These are phyloP conservation scores for Lecanicillium sp. DNA, from an alignment of 2,329 filamentous ascomycete species.

Conservation along the genomic window DNA sequence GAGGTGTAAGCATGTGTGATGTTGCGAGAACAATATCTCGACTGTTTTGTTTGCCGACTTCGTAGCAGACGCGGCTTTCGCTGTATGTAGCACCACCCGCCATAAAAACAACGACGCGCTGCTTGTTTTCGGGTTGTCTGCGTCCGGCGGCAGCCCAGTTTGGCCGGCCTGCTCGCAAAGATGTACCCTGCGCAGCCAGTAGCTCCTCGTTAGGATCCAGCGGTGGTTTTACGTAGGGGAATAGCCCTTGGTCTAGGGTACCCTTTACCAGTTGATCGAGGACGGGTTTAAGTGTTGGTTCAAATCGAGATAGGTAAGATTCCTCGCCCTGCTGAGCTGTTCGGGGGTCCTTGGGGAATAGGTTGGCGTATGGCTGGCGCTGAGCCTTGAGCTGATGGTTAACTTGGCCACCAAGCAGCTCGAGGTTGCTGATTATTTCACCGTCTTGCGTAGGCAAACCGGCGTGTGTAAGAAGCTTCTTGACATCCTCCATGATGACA, in stretches of 20 bases:
- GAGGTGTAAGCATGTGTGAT: constrained; percentile 86
- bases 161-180: constrained; percentile 83
- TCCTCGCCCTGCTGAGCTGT: constrained; percentile 59
- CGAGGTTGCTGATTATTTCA: constrained; percentile 69
- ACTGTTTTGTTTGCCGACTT: constrained; percentile 64
- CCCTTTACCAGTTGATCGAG: constrained; percentile 68
- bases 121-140: constrained; percentile 68
- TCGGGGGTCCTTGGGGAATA: constrained; percentile 65
- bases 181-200: constrained; percentile 56
- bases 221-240: constrained; percentile 69
- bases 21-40: constrained; percentile 85
- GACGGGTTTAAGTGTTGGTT: constrained; percentile 74
- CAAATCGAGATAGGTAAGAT: constrained; percentile 79
- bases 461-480: constrained; percentile 78
- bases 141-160: constrained; percentile 87
- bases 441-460: constrained; percentile 68
- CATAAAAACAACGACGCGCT: constrained; percentile 89
- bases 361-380: constrained; percentile 55
- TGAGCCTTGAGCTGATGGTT: constrained; percentile 68
- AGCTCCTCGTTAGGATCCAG: constrained; percentile 56
- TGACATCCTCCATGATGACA: constrained; percentile 74
- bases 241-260: constrained; percentile 57
- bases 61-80: constrained; percentile 84
- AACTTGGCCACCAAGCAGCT: constrained; percentile 71
- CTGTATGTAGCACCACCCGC: constrained; percentile 93